phyloP scores from a whole-genome alignment of 2,329 filamentous ascomycete genomes.

The Thelonectria olida region DNA sequence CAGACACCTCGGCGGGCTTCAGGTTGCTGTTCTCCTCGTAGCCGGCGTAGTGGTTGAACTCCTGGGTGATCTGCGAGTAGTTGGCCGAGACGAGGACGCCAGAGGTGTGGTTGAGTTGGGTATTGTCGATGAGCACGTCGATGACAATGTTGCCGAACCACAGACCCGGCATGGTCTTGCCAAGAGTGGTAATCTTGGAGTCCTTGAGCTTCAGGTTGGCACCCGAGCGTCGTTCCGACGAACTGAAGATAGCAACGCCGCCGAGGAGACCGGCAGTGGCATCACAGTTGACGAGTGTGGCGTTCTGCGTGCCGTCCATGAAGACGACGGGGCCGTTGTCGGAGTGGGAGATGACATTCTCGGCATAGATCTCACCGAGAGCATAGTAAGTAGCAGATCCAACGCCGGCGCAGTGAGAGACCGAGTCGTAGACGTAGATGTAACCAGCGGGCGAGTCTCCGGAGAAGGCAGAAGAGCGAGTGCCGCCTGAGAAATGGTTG shows the following conservation, averaged over 20 bases:
- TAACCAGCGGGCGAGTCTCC: slow-evolving; percentile 11
- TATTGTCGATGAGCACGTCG: slow-evolving; percentile 11
- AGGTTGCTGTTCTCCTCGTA: slow-evolving; percentile 17
- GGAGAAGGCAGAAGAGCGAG: slow-evolving; percentile 15
- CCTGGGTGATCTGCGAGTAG: slow-evolving; percentile 17
- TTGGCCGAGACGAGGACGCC: slow-evolving; percentile 15
- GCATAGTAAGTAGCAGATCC: slow-evolving; percentile 18
- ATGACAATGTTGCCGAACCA: slow-evolving; percentile 19
- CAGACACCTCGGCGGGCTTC: slow-evolving; percentile 10
- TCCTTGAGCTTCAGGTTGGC: slow-evolving; percentile 12
- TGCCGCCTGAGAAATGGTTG: slow-evolving; percentile 15
- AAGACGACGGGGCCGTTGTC: slow-evolving; percentile 16
- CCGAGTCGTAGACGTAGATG: slow-evolving; percentile 17
- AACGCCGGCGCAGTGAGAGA: slow-evolving; percentile 10
- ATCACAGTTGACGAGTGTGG: slow-evolving; percentile 17
- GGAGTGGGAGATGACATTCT: slow-evolving; percentile 17
- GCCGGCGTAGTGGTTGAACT: slow-evolving; percentile 17
- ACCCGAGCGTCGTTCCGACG: not conserved
- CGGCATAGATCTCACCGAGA: slow-evolving; percentile 17
- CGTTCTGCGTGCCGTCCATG: slow-evolving; percentile 14
- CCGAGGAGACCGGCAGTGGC: slow-evolving; percentile 17
- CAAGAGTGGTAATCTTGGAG: slow-evolving; percentile 17
- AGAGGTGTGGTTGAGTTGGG: slow-evolving; percentile 16
- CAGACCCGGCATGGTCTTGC: slow-evolving; percentile 9
- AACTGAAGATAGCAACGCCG: slow-evolving; percentile 19